Conservation (phyloP, 768 basidiomycete genomes). For the Lactarius psammicola region DNA sequence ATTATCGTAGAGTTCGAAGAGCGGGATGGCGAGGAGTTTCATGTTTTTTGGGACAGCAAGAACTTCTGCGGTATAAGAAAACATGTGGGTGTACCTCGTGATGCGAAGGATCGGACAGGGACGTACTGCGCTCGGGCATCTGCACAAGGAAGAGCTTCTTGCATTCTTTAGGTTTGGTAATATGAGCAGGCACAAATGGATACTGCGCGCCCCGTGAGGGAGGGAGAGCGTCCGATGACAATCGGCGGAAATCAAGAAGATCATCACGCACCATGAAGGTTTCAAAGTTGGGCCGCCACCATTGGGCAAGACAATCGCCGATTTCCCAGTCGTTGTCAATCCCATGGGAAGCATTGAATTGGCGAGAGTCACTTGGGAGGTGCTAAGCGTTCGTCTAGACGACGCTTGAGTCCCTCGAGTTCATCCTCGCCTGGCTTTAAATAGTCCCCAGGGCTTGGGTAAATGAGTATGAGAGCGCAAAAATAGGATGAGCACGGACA, state of each 20-base stretch:
- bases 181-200: conserved; percentile 91
- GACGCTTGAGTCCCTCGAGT: conserved; percentile 81
- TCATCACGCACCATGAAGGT: conserved; percentile 84
- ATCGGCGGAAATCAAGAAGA: neutral
- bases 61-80: conserved; percentile 56
- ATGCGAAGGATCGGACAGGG: neutral
- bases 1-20: conserved; percentile 98
- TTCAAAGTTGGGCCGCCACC: conserved; percentile 99
- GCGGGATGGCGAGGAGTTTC: conserved; percentile 94
- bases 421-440: conserved; percentile 96
- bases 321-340: conserved; percentile 94
- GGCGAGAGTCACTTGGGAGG: conserved; percentile 68
- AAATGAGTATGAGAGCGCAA: conserved; percentile 6
- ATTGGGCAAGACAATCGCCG: conserved; percentile 93
- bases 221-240: neutral
- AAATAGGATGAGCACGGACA: conserved; percentile 52
- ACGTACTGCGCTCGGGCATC: conserved; percentile 91
- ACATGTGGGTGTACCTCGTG: neutral
- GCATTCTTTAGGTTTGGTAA: conserved; percentile 97
- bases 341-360: conserved; percentile 73
- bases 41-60: conserved; percentile 98
- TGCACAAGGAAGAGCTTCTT: conserved; percentile 95
- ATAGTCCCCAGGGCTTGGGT: conserved; percentile 89
- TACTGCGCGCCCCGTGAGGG: conserved; percentile 52
- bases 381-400: conserved; percentile 86